Evolutionary conservation across 306 rosid species (phyloP), one percentile per base, ranked within the genome.

Genomic region (Castanea sativa): DNA sequence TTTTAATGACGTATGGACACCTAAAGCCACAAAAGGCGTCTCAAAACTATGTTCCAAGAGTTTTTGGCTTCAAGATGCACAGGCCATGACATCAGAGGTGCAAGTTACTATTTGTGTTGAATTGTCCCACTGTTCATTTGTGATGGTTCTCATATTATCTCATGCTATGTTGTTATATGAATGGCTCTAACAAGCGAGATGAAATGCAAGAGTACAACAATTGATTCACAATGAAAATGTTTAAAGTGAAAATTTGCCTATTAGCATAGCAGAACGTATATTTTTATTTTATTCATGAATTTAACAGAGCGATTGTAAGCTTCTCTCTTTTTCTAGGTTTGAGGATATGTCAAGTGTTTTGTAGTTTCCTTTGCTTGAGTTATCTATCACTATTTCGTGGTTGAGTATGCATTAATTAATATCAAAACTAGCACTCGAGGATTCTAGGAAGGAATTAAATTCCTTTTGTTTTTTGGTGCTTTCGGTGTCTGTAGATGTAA

Each of bases 51-150:
- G 89, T 91, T n/a, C 97, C 96, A 18, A 86, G 92, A 87, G 92
- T 93, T 76, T 93, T 93, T 45, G 97, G 97, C 79, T 93, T 88
- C 89, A 93, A 93, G 87, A 74, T 93, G 57, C 91, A 93, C 89
- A 93, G 83, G 87, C 88, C 92, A 15, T 89, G 92, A 91, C 71
- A 65, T 45, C 71, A 78, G 73, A 78, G 70, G 23, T 11, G 20
- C 32, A 67, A 79, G 77, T 53, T 59, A 69, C 58, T 57, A 59
- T 61, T 32, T 71, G 73, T 60, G 78, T 52, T 68, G 85, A 79
- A 53, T 79, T 64, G 76, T 73, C 18, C 79, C 21, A 59, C 70
- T 52, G 76, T 78, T 79, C 71, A 69, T 71, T 79, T 38, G 70
- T 18, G 73, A 64, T 43, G 38, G 43, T 74, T 75, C 73, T 33